Base-by-base conservation (phyloP, 805 yeast genomes). In the Spathaspora passalidarum region DNA sequence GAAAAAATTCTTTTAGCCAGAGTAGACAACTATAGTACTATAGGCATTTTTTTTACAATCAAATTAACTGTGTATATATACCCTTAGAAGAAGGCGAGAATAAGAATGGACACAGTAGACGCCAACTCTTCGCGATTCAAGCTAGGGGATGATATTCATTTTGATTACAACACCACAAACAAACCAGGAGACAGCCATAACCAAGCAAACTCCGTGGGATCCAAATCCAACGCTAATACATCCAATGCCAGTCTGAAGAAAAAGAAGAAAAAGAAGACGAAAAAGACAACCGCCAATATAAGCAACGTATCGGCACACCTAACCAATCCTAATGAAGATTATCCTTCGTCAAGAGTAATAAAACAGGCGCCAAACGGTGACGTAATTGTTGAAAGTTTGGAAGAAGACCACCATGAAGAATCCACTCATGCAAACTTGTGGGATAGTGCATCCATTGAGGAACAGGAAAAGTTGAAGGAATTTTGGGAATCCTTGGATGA, bases 301-400 rank as follows among this genome's bases (percentile, higher is more conserved):
- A 13, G 38, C 55, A 3, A 42, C 13, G 29, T 57, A 46, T 66
- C 75, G 38, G 81, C 79, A 2, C 73, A 80, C 40, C 54, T 81
- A 20, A 76, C 75, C 56, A 72, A 81, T 54, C 80, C 83, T 11
- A 71, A 75, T 34, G 75, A 78, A 29, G 88, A 83, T 13, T 86
- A 86, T 56, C 94, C 94, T 2, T 74, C 78, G 11, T 83, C 90
- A 7, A 63, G 94, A 46, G 81, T 86, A 4, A 81, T 86, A 39
- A 84, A 80, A 53, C 82, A 83, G 53, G 86, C 79, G 3, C 76
- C 83, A 3, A 84, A 86, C 59, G 95, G 95, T 6, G 88, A 85
- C 53, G 86, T 87, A 4, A 78, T 86, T 41, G 89, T 88, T 19
- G 85, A 86, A 54, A 74, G 79, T 43, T 57, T 80, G 42, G 46